These are phyloP conservation scores for Clausena lansium DNA, from an alignment of 345 rosid genomes.

Conservation along the genomic window DNA sequence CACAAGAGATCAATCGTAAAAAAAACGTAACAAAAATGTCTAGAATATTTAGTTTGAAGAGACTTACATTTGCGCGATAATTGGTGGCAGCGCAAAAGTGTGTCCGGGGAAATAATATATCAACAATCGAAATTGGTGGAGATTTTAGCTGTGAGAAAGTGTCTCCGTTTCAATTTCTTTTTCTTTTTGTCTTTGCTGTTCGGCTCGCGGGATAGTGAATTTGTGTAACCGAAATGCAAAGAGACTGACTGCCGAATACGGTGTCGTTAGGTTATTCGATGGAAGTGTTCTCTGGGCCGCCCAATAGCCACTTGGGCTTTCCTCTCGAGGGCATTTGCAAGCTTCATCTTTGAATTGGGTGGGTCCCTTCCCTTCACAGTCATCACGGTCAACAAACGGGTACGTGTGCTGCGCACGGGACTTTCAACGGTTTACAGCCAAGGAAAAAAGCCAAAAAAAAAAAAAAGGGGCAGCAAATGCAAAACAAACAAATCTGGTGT, in stretches of 20 bases:
- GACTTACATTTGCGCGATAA: not conserved
- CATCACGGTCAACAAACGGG: not conserved
- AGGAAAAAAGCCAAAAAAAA: not conserved
- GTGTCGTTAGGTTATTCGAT: not conserved
- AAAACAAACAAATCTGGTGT: not conserved
- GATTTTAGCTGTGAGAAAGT: not conserved
- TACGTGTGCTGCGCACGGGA: not conserved
- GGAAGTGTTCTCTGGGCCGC: not conserved
- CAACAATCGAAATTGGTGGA: not conserved
- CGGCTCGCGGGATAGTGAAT: not conserved
- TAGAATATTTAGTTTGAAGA: not conserved
- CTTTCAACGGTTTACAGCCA: not conserved
- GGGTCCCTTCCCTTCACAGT: not conserved
- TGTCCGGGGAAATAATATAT: not conserved
- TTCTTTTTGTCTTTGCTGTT: not conserved
- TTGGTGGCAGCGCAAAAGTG: not conserved
- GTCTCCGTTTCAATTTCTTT: not conserved
- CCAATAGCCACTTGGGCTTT: not conserved
- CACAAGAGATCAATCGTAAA: not conserved
- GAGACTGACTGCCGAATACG: not conserved
- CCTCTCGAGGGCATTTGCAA: not conserved
- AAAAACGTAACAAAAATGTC: not conserved
- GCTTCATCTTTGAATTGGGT: not conserved
- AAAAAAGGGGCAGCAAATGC: too few relatives aligned
- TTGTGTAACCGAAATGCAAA: conserved; percentile 1